These are phyloP conservation scores for Elymus sibiricus DNA, from an alignment of 176 grass and related monocot genomes.

Conservation along the genomic window DNA sequence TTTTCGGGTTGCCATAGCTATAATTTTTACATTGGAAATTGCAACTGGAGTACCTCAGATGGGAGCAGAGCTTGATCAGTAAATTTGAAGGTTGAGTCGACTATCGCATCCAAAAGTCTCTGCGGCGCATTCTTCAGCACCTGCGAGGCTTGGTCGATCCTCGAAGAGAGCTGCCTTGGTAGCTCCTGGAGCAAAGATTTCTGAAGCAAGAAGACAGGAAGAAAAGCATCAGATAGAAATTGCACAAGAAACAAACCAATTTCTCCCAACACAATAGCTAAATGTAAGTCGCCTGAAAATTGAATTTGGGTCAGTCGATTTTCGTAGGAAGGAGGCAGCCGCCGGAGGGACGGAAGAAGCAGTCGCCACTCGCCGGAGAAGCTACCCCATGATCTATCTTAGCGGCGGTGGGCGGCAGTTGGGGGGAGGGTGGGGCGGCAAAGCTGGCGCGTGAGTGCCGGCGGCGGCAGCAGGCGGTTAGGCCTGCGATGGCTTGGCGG, in stretches of 20 bases:
- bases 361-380: no score
- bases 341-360: no score
- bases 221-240: neutral
- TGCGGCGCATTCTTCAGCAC: constrained; percentile 12
- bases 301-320: no score
- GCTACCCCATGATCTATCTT: no score
- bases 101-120: constrained; percentile 36
- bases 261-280: no score
- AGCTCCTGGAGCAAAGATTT: constrained; percentile 23
- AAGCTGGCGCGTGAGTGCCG: no score
- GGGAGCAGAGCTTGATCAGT: constrained; percentile 21
- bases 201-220: constrained; percentile 13
- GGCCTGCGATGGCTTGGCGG: no score
- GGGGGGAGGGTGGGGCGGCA: no score
- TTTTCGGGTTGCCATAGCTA: neutral
- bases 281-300: no score
- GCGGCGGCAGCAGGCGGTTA: no score
- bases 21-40: neutral
- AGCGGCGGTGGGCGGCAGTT: no score
- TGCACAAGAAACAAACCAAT: neutral
- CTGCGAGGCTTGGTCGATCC: constrained; percentile 19
- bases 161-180: neutral
- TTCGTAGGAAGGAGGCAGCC: no score
- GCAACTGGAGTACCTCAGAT: constrained; percentile 33
- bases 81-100: constrained; percentile 43